A percentile compares a stretch with the other conserved stretches of the same genome.
Evolutionary conservation across 2,329 filamentous ascomycete genomes (phyloP).

Genomic region (Diaporthe sp.): DNA sequence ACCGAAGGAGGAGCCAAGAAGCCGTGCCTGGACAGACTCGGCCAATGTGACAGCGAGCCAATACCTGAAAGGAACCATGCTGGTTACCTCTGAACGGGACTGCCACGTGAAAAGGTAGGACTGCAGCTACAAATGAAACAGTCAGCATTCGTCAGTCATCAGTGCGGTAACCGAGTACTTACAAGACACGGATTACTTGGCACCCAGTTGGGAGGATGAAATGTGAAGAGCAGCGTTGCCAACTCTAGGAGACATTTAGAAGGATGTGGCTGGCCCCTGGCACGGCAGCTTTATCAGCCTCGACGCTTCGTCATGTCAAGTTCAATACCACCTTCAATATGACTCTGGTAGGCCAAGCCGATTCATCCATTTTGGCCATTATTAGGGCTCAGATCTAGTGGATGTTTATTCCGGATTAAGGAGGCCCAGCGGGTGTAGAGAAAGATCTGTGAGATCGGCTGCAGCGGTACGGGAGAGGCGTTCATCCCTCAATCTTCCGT

Average conservation of each 20-base stretch:
- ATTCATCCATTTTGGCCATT: not conserved
- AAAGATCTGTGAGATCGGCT: conserved; percentile 18
- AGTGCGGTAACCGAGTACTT: not conserved
- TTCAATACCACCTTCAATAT: not conserved
- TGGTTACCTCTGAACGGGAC: not conserved
- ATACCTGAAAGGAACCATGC: not conserved
- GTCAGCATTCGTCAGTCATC: not conserved
- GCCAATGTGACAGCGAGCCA: not conserved
- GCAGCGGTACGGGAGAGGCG: conserved; percentile 11
- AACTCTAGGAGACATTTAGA: not conserved
- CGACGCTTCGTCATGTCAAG: not conserved
- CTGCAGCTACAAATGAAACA: not conserved
- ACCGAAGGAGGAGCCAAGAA: conserved; percentile 31
- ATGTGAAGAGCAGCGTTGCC: not conserved
- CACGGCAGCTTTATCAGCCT: not conserved
- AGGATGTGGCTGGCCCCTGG: not conserved
- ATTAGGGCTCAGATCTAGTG: not conserved
- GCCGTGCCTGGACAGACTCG: conserved; percentile 1
- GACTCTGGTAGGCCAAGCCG: conserved; percentile 14
- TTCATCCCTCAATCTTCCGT: conserved; percentile 12
- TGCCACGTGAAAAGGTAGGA: not conserved
- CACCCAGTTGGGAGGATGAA: not conserved
- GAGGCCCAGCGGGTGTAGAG: not conserved
- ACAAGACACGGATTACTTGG: not conserved
- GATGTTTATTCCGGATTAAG: not conserved